Percentiles rank a stretch among this genome's conserved stretches.
Evolutionary conservation across 2,329 filamentous ascomycete genomes (phyloP).

Genomic region (Fusarium fujikuroi): DNA sequence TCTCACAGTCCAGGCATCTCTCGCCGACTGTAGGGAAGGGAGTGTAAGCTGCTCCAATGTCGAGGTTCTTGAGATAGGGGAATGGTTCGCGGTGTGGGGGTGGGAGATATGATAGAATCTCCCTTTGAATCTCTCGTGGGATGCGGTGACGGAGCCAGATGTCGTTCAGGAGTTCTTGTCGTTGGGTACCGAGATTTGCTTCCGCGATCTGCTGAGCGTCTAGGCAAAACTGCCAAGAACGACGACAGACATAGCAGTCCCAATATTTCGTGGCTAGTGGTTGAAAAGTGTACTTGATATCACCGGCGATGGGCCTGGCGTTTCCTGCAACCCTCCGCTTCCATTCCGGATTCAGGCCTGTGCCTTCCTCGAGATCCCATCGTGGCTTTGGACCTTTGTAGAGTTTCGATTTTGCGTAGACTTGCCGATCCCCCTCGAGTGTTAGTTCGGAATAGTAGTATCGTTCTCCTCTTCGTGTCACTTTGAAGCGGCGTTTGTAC

Average conservation of each 20-base stretch:
- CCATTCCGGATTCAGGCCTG: too few species aligned
- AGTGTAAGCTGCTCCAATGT: neutral
- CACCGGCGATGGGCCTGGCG: too few species aligned
- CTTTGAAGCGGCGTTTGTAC: too few species aligned
- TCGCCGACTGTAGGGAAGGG: neutral
- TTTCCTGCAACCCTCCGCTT: too few species aligned
- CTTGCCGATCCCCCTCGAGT: too few species aligned
- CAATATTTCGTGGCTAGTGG: too few species aligned
- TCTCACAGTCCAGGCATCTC: neutral
- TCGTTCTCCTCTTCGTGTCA: too few species aligned
- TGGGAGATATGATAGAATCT: neutral
- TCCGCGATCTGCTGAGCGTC: slow-evolving; percentile 6
- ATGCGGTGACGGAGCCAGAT: neutral
- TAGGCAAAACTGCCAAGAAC: slow-evolving; percentile 19
- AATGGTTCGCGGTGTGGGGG: neutral
- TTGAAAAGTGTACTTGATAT: too few species aligned
- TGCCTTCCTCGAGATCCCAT: too few species aligned
- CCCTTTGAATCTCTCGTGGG: neutral
- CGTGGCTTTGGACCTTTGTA: too few species aligned
- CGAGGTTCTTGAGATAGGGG: slow-evolving; percentile 1
- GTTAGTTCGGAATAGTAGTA: too few species aligned
- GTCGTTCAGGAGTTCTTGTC: neutral
- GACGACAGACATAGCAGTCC: neutral
- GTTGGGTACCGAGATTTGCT: neutral
- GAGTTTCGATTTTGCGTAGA: too few species aligned